A percentile compares a stretch with the other conserved stretches of the same genome.
Evolutionary conservation across 148 eudicot genomes (phyloP).

Genomic region (Pharnaceum exiguum): DNA sequence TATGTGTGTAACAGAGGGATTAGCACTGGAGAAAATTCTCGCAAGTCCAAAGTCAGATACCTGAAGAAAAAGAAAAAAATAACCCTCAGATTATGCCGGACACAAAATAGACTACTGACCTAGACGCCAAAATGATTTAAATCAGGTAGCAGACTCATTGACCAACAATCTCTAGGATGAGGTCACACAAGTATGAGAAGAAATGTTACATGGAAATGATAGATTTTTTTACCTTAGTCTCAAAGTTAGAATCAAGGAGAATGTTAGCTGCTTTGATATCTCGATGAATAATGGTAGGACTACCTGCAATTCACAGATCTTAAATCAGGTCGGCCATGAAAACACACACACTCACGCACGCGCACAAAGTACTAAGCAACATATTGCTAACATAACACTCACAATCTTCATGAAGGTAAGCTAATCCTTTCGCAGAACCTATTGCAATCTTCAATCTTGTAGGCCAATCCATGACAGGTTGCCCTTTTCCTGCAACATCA

Average conservation of each 20-base stretch:
- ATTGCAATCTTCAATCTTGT: slow-evolving; percentile 45
- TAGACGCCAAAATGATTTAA: background rate
- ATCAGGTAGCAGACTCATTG: no score
- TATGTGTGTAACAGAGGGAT: slow-evolving; percentile 37
- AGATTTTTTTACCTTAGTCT: slow-evolving; percentile 35
- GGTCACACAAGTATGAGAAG: background rate
- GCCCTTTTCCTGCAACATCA: slow-evolving; percentile 25
- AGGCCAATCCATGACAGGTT: slow-evolving; percentile 41
- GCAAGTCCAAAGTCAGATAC: slow-evolving; percentile 56
- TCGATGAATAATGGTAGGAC: slow-evolving; percentile 51
- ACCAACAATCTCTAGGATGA: background rate
- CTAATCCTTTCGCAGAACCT: slow-evolving; percentile 49
- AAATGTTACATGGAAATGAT: background rate
- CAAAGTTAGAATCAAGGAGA: slow-evolving; percentile 38
- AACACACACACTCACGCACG: no score
- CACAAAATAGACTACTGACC: background rate
- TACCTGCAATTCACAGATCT: slow-evolving; percentile 25
- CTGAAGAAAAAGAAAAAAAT: slow-evolving; percentile 12
- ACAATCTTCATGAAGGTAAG: slow-evolving; percentile 62
- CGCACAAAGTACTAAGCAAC: background rate
- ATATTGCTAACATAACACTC: slow-evolving; percentile 11
- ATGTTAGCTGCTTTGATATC: slow-evolving; percentile 53
- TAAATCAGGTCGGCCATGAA: background rate
- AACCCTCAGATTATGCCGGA: background rate
- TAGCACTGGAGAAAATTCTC: slow-evolving; percentile 34